Evolutionary conservation across 345 rosid genomes (phyloP), one percentile per base, ranked within the genome.

Genomic region (Pistacia integerrima): DNA sequence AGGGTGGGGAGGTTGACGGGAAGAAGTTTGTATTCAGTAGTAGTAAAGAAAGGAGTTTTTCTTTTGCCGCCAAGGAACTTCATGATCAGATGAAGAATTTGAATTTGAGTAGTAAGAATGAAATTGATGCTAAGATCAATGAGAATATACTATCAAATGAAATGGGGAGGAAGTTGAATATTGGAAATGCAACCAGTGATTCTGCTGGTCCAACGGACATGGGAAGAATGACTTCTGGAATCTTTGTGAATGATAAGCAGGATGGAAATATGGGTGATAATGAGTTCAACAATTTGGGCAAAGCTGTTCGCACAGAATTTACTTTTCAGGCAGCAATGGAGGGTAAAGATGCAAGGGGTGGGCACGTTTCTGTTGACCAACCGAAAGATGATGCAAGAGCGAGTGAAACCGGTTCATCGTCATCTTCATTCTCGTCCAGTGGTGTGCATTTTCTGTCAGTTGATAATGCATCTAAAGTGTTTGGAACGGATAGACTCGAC

Each of bases 151-250:
- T 90, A 49, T 84, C 82, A 38, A 82, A 82, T 75, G 94, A 88
- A 75, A 78, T 92, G 88, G 84, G 80, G 73, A 71, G 80, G 76
- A 93, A 96, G 80, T 77, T 91, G 77, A 87, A 83, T 18, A 83
- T 86, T 71, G 87, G 69, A 78, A 77, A 74, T 79, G 66, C 69
- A 69, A 62, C 30, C 12, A 75, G 65, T 56, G 82, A 73, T 75
- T 81, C 84, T 78, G 67, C 84, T 78, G 67, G 69, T 70, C 85
- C 64, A 72, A 49, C 70, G 0, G 80, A 77, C 52, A 11, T 12
- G 57, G 67, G 70, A 61, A 78, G 76, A 76, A 52, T 84, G 38
- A 73, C 90, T 55, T 80, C 81, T 18, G 48, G 38, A 70, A 69
- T 56, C 51, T 72, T 66, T 68, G 82, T 67, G 35, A 82, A 67